A percentile compares a stretch with the other conserved stretches of the same genome.
phyloP scores from a whole-genome alignment of 768 basidiomycete species.

The Trametes villosa region DNA sequence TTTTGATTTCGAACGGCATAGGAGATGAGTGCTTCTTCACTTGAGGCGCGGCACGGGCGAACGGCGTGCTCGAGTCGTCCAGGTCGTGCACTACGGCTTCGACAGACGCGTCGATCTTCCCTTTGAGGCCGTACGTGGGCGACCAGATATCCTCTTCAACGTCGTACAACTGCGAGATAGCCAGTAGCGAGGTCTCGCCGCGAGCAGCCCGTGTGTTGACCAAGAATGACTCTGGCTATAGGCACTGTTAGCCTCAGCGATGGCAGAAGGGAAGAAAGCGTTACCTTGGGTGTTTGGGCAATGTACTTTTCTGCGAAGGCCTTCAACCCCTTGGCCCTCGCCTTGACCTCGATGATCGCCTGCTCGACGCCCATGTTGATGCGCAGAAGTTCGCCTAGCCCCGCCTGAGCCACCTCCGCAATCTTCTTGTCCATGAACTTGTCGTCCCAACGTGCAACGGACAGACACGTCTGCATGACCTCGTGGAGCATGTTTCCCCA shows the following conservation, averaged over 20 bases:
- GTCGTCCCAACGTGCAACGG: conserved; percentile 63
- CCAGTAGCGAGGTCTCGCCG: conserved; percentile 58
- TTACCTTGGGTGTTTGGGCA: conserved; percentile 65
- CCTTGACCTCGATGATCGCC: conserved; percentile 65
- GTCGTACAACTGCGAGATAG: conserved; percentile 77
- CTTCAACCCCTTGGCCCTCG: conserved; percentile 65
- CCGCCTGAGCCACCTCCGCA: conserved; percentile 54
- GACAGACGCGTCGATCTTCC: conserved; percentile 92
- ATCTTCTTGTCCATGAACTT: conserved; percentile 63
- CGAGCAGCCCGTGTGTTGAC: conserved; percentile 64
- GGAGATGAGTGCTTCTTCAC: conserved; percentile 38
- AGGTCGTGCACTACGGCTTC: conserved; percentile 58
- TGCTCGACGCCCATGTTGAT: conserved; percentile 60
- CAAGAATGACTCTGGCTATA: conserved; percentile 65
- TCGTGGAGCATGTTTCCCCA: conserved; percentile 96
- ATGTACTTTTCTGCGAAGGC: conserved; percentile 73
- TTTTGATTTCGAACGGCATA: conserved; percentile 95
- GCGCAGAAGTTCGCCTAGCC: conserved; percentile 65
- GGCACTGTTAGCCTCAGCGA: neutral
- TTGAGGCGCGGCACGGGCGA: conserved; percentile 27
- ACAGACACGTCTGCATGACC: conserved; percentile 82
- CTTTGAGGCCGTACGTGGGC: conserved; percentile 92
- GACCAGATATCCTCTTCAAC: conserved; percentile 99
- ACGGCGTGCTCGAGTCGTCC: conserved; percentile 31
- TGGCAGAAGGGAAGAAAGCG: conserved; percentile 6